Evolutionary conservation across 441 rosid species (phyloP), one percentile per base, ranked within the genome.

Genomic region (Jatropha podagrica): DNA sequence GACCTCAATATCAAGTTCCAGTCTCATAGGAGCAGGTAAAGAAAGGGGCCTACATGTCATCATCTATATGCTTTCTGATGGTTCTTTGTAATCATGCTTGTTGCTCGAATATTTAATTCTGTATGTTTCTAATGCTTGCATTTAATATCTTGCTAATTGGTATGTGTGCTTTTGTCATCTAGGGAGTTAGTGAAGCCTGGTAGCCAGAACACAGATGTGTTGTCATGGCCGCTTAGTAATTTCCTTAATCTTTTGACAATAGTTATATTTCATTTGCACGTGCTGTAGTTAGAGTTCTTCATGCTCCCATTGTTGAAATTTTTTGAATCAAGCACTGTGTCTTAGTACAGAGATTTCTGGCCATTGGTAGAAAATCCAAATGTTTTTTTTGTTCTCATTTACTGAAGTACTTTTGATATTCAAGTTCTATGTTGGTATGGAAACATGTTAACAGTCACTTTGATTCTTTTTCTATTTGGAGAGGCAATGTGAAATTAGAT

Each of bases 1-100:
- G 98, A 96, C 89, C 89, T 94, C 78, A 96, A 94, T 79, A 96
- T 96, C 84, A 96, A 96, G 90, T 96, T 96, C 82, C 99, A 96
- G 82, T 96, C 99, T 79, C 96, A 96, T 80, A 87, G 99, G 46
- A 96, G 99, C 98, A 94, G 98, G 98, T 96, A 89, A 63, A 86
- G 61, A 49, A 62, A 59, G 51, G 63, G 75, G 51, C 71, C 59
- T 62, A 60, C 46, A 56, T 46, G 14, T 46, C 63, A 62, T 76
- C 62, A 63, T 38, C 66, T 68, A 71, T 65, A 74, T 61, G 40
- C 32, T 49, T 55, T 12, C 66, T 48, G 15, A 67, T 77, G 46
- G 12, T 78, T 68, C n/a, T 10, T 48, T 80, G 67, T 46, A 55
- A 51, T 79, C 51, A 67, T 77, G 40, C 60, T 81, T 61, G 37